Evolutionary conservation across 371 early-diverging fungal species (phyloP).

Genomic region (Mortierella sp.): DNA sequence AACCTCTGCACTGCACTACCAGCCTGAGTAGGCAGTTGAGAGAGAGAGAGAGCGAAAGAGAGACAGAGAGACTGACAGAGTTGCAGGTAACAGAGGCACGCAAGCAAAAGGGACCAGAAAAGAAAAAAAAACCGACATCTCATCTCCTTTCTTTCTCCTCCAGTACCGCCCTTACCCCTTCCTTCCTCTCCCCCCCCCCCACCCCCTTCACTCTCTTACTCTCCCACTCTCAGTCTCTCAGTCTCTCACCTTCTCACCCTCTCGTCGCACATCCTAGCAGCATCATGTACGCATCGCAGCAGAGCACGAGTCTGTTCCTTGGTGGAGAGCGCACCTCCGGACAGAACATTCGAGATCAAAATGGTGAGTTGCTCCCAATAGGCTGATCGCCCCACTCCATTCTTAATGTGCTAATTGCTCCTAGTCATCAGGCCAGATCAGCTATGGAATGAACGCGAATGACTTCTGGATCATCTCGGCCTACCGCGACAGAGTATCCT

Average conservation of each 20-base stretch:
- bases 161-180: background rate
- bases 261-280: too few species aligned
- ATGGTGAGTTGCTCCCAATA: slow-evolving; percentile 73
- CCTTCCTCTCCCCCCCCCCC: background rate
- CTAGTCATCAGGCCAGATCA: background rate
- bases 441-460: background rate
- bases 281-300: slow-evolving; percentile 51
- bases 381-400: background rate
- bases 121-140: too few species aligned
- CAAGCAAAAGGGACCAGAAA: too few species aligned
- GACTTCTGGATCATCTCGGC: slow-evolving; percentile 1
- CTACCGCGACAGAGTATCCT: slow-evolving; percentile 5
- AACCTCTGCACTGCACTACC: too few species aligned
- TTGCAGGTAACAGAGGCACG: too few species aligned
- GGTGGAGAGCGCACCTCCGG: slow-evolving; percentile 95
- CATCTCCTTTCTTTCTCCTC: too few species aligned
- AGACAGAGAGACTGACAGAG: too few species aligned
- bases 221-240: background rate
- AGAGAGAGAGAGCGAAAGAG: too few species aligned
- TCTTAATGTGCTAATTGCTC: background rate
- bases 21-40: too few species aligned
- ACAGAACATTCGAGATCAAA: slow-evolving; percentile 93
- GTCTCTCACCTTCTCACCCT: background rate
- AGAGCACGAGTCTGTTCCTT: slow-evolving; percentile 68
- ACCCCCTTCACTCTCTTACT: slow-evolving; percentile 6